These are phyloP conservation scores for Acanthamoeba sp. DNA, from an alignment of 208 protist species.

Conservation along the genomic window DNA sequence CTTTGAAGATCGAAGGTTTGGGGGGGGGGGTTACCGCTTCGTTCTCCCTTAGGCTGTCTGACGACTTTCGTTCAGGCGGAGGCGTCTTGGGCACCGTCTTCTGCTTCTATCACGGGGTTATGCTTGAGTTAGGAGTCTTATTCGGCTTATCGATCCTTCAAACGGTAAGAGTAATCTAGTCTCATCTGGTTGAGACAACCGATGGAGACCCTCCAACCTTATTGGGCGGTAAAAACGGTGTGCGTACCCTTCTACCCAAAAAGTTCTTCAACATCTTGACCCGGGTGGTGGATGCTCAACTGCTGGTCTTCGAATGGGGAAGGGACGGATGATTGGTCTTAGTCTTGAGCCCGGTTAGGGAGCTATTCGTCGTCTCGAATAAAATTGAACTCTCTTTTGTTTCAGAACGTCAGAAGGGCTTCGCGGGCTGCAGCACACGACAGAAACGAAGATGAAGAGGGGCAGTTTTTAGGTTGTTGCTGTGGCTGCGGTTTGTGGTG, in stretches of 20 bases:
- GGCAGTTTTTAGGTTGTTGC: too few relatives aligned
- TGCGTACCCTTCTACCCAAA: background rate
- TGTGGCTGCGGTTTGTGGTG: background rate
- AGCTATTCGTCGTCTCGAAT: too few relatives aligned
- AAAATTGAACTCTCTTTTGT: too few relatives aligned
- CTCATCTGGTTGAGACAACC: background rate
- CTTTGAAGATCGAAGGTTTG: background rate
- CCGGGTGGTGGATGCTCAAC: background rate
- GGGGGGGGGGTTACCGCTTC: background rate
- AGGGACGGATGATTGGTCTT: background rate
- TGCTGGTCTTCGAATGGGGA: background rate
- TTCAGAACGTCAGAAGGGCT: too few relatives aligned
- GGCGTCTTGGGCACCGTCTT: constrained; percentile 37
- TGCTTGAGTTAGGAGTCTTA: background rate
- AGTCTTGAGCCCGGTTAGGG: too few relatives aligned
- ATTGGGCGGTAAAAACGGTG: background rate
- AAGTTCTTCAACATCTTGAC: constrained; percentile 51
- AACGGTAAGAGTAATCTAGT: background rate
- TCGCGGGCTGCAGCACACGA: too few relatives aligned
- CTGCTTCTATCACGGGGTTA: constrained; percentile 4
- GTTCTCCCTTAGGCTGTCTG: background rate
- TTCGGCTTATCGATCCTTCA: background rate
- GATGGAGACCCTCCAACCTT: too few relatives aligned
- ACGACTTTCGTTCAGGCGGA: background rate
- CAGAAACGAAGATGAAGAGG: too few relatives aligned